A percentile compares a stretch with the other conserved stretches of the same genome.
Conservation (phyloP, 2,329 filamentous ascomycete genomes). For the Fulvia fulva region DNA sequence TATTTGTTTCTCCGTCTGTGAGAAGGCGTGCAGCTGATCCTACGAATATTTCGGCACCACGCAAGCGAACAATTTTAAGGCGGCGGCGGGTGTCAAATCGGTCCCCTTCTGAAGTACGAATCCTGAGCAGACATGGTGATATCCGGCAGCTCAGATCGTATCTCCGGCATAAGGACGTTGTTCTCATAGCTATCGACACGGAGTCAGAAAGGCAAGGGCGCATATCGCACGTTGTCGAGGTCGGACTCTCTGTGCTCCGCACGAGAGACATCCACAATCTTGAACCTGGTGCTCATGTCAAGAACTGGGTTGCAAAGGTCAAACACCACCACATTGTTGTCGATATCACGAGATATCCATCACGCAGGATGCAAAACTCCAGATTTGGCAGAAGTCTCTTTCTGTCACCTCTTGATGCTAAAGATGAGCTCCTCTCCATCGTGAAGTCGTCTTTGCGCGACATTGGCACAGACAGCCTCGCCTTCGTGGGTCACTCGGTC, state of each 20-base stretch:
- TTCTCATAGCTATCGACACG: slow-evolving; percentile 71
- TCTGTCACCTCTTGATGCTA: slow-evolving; percentile 6
- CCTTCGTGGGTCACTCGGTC: slow-evolving; percentile 58
- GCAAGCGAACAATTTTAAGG: neutral
- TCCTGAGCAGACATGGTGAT: neutral
- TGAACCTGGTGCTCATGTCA: slow-evolving; percentile 56
- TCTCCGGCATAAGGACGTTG: neutral
- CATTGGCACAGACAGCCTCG: slow-evolving; percentile 38
- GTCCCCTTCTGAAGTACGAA: neutral
- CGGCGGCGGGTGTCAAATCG: neutral
- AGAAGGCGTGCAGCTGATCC: neutral
- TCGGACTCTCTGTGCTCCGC: slow-evolving; percentile 76
- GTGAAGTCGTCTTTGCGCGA: neutral
- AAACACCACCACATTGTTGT: slow-evolving; percentile 31
- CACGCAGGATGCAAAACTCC: slow-evolving; percentile 2
- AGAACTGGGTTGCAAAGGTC: slow-evolving; percentile 63
- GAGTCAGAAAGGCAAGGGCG: slow-evolving; percentile 68
- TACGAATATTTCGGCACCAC: too few species aligned
- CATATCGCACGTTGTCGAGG: slow-evolving; percentile 63
- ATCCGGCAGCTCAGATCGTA: neutral
- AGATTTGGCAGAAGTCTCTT: slow-evolving; percentile 12
- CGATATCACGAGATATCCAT: neutral
- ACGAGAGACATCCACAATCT: slow-evolving; percentile 49
- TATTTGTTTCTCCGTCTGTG: neutral
- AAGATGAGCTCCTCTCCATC: neutral